Conservation (phyloP, 805 yeast species). For the Schizosaccharomyces cryophilus region DNA sequence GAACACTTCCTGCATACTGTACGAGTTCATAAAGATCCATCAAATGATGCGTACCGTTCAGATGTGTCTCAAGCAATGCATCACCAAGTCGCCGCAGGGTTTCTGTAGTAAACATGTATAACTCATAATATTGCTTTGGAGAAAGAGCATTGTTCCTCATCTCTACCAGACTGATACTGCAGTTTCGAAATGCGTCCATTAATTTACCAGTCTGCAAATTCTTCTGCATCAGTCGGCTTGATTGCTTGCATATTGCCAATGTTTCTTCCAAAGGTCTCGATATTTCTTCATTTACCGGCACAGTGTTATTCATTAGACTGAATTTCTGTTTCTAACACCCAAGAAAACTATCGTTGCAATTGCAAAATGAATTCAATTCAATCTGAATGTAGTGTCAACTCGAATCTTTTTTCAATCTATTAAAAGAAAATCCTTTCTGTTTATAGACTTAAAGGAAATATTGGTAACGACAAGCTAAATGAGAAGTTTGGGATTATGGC, state of each 20-base stretch:
- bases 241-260: not conserved
- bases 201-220: conserved; percentile 44
- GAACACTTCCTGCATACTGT: conserved; percentile 74
- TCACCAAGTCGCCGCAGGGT: conserved; percentile 43
- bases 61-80: conserved; percentile 39
- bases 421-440: too few relatives aligned
- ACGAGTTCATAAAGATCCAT: conserved; percentile 85
- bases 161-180: conserved; percentile 59
- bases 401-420: too few relatives aligned
- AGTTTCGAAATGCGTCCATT: conserved; percentile 73
- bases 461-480: too few relatives aligned
- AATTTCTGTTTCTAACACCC: not conserved
- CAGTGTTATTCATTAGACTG: not conserved
- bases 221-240: conserved; percentile 44
- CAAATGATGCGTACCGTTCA: conserved; percentile 32
- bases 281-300: not conserved
- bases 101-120: conserved; percentile 33
- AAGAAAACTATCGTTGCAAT: too few relatives aligned
- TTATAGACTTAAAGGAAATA: too few relatives aligned
- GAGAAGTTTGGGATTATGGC: too few relatives aligned
- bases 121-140: conserved; percentile 83
- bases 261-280: not conserved
- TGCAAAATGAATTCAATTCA: too few relatives aligned
- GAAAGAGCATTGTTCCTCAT: conserved; percentile 48
- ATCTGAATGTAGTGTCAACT: too few relatives aligned